Evolutionary conservation across 2,329 filamentous ascomycete genomes (phyloP), one percentile per base, ranked within the genome.

Genomic region (Cladorrhinum sp.): DNA sequence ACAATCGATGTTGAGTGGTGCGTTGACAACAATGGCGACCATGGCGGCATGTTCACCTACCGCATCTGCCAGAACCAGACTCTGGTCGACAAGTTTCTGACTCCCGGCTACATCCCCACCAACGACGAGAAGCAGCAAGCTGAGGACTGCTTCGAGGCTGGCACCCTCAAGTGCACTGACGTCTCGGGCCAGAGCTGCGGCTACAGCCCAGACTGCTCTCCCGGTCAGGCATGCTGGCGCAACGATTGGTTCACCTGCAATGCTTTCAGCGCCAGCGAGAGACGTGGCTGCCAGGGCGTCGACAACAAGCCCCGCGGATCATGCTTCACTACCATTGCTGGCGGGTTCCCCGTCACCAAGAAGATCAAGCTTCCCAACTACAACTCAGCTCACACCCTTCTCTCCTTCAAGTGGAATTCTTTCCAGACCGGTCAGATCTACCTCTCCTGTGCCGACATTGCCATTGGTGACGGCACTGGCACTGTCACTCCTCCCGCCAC

Each of bases 171-270:
- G 0, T 84, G 81, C 70, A 81, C 76, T 0, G 79, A 81, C 56
- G 80, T 83, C 2, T 60, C 72, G 9, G 81, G 81, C 0, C 80
- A 83, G 69, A 64, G 67, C 4, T 84, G 81, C 65, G 76, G 67
- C 1, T 82, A 77, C 64, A 82, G 70, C 63, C 73, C 79, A 0
- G 81, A 84, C 64, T 83, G 81, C 64, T 62, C 68, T 0, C 57
- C 69, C 16, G 79, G 69, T 0, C 70, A 81, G 65, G 64, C 76
- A 0, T 83, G 81, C 66, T 78, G 73, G 58, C 72, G 78, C 2
- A 81, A 83, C 57, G 78, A 82, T 68, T 83, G 81, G 81, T 83
- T 82, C 64, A 83, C 80, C 0, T 84, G 81, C 72, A 76, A 80
- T 53, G 73, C 71, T 1, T 81, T 79, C 63, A 65, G 74, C n/a